Evolutionary conservation across 441 rosid species (phyloP).

Genomic region (Jatropha multifida): DNA sequence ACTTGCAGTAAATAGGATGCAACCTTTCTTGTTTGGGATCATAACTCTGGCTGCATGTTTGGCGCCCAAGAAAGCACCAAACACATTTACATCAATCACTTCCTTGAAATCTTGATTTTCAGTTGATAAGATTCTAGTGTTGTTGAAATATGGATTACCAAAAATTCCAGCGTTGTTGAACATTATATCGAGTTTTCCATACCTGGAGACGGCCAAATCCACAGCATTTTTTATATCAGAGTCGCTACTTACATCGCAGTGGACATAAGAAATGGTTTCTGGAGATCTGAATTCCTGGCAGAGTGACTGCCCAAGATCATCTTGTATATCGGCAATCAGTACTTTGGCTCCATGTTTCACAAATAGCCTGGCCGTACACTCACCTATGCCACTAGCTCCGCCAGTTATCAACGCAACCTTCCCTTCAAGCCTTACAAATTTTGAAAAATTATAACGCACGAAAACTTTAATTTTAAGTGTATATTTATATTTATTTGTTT

Average conservation of each 20-base stretch:
- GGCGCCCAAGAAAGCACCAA: conserved; percentile 36
- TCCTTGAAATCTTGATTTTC: conserved; percentile 29
- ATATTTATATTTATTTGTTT: too few species aligned
- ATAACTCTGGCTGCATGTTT: conserved; percentile 49
- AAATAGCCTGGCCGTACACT: too few species aligned
- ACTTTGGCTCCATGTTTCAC: conserved; percentile 10
- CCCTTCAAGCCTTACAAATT: conserved; percentile 32
- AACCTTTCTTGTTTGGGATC: conserved; percentile 39
- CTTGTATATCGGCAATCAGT: conserved; percentile 42
- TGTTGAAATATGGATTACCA: neutral
- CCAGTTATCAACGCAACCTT: conserved; percentile 51
- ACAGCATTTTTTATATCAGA: conserved; percentile 29
- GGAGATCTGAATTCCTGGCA: conserved; percentile 14
- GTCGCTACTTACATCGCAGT: conserved; percentile 33
- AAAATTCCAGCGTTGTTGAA: conserved; percentile 35
- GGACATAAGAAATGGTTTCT: conserved; percentile 23
- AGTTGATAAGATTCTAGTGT: neutral
- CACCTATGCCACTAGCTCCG: conserved; percentile 26
- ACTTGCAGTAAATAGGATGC: conserved; percentile 39
- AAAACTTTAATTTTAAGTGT: too few species aligned
- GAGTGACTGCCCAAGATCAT: conserved; percentile 33
- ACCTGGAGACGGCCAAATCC: conserved; percentile 28
- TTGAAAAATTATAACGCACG: too few species aligned
- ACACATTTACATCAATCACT: conserved; percentile 35
- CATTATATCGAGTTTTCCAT: neutral